Base-by-base conservation (phyloP, 2,329 filamentous ascomycete genomes). In the Colletotrichum spaethianum region DNA sequence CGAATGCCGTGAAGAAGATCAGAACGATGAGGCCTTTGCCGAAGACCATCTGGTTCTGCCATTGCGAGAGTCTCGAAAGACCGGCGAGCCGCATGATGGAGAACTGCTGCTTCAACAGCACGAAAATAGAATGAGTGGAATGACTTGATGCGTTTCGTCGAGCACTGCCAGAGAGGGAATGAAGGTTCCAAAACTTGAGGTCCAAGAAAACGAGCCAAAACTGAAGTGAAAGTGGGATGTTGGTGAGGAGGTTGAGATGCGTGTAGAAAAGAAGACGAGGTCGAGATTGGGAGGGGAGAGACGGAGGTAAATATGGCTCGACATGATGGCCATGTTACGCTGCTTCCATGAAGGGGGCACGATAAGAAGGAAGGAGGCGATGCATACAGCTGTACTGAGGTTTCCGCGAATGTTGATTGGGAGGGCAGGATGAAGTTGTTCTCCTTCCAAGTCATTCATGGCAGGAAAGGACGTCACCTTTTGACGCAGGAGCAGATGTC, bases 201-300 rank as follows among this genome's bases (percentile, higher is more conserved):
- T 65, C 60, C 72, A 69, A 74, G 56, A 68, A 74, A 73, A 63
- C 44, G 46, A 73, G 65, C 70, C 72, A 70, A 73, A 74, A 64
- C 33, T 64, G 65, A 60, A 74, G 70, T 64, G 70, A 74, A 14
- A 57, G 70, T 73, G 53, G 44, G 52, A 59, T 63, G 67, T 56
- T 48, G 36, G 20, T 55, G 62, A 48, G 26, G 67, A 50, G 63
- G 23, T 38, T 8, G 61, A 38, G 60, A 60, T 74, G 52, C 64
- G 69, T 62, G 26, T 46, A 9, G 20, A 59, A 44, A 42, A 52
- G 67, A 31, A 61, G 60, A 52, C 46, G 23, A 55, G n/a, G 33
- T 52, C 4, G 53, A 26, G 23, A 53, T 40, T 23, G 42, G n/a
- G 14, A 46, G 6, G 18, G 52, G 53, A 11, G n/a, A 6, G 40